Base-by-base conservation (phyloP, 2,329 filamentous ascomycete species). In the Dryadomyces quercus-mongolicae region DNA sequence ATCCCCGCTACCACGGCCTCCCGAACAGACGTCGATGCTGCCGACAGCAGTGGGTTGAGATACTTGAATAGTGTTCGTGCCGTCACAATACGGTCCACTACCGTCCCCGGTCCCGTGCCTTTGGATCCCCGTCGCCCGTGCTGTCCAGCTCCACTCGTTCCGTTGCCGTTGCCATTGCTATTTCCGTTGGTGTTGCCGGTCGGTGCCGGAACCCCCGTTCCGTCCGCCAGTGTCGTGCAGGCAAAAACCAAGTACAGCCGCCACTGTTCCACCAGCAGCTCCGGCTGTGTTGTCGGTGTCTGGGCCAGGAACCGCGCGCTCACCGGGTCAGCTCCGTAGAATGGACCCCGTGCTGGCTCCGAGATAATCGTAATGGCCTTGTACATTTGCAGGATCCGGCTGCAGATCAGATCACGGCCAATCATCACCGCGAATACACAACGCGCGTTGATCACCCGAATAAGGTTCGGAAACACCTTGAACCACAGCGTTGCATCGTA, bases 401-500 rank as follows among this genome's bases (percentile, higher is more conserved):
- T 90, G 69, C 92, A 97, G 46, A 98, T 87, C 55, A 96, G 81
- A 64, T 97, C 92, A 56, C 94, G 81, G 25, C 89, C 90, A 49
- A 97, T 81, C 0, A 88, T 91, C 38, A 97, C 88, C 2, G 92
- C 90, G 62, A 95, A 91, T 0, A 89, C 88, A 62, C 92, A 98
- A 56, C 86, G 86, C 60, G 96, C 88, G 63, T 89, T 94, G 56
- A 90, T 89, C 60, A 95, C 85, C 12, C 89, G 82, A 55, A 98
- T 87, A 36, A 98, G 77, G 63, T 96, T 97, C 3, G 93, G 94
- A 63, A 98, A 98, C 18, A 97, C 85, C 65, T 97, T 98, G 71
- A 93, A 94, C 93, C 93, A 98, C 13, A 98, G 72, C 0, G 91
- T 95, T 2, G 89, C 85, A 65, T 98, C 93, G 63, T 97, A 96